Conservation (phyloP, 1,284 basidiomycete species). For the Ganoderma resinaceum region DNA sequence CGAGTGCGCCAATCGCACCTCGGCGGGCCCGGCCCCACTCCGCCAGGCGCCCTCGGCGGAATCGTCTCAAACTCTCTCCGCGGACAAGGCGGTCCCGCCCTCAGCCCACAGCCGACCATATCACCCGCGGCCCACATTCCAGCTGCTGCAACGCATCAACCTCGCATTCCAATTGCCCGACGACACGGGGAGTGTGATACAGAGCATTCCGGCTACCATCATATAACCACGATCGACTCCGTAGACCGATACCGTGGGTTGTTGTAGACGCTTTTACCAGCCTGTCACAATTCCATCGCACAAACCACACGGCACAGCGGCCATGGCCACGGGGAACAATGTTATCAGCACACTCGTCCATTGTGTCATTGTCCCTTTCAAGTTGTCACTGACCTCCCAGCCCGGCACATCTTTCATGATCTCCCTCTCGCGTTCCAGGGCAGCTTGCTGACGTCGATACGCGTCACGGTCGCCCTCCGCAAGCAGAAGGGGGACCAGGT, state of each 20-base stretch:
- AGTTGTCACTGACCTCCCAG: conserved; percentile 84
- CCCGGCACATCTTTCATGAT: conserved; percentile 96
- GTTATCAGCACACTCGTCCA: conserved; percentile 33
- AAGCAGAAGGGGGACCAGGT: conserved; percentile 90
- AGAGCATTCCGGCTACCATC: conserved; percentile 42
- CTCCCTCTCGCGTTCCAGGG: conserved; percentile 81
- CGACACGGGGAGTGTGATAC: conserved; percentile 24
- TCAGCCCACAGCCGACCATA: conserved; percentile 13
- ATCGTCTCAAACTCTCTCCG: conserved; percentile 27
- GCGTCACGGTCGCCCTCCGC: conserved; percentile 94
- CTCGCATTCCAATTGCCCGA: conserved; percentile 33
- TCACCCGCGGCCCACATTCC: conserved; percentile 14
- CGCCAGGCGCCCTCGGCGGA: conserved; percentile 23
- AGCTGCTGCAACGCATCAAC: conserved; percentile 33
- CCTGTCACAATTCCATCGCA: conserved; percentile 47
- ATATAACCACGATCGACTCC: conserved; percentile 67
- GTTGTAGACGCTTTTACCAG: conserved; percentile 88
- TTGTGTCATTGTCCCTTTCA: conserved; percentile 26
- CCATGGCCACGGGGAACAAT: conserved; percentile 22
- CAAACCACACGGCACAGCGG: conserved; percentile 31
- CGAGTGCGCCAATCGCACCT: conserved; percentile 11
- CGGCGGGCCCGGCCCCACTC: conserved; percentile 15
- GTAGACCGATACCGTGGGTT: conserved; percentile 79
- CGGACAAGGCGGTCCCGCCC: conserved; percentile 11
- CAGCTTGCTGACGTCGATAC: conserved; percentile 86